A percentile compares a stretch with the other conserved stretches of the same genome.
Conservation (phyloP, 2,329 filamentous ascomycete species). For the Apiospora hydei region DNA sequence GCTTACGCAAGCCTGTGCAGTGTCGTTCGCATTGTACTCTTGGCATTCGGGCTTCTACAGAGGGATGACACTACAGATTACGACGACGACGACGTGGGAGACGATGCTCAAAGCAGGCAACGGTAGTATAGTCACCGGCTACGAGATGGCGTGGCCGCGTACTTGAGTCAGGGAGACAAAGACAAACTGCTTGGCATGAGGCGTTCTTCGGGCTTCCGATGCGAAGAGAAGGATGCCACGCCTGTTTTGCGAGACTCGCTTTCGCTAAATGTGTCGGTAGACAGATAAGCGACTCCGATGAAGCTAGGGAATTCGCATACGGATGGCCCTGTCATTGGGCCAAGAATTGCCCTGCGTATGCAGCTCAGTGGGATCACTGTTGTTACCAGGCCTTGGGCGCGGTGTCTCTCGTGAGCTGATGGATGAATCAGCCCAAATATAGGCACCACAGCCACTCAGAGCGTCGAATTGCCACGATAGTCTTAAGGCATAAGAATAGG, state of each 20-base stretch:
- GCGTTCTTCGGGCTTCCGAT: not conserved
- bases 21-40: not conserved
- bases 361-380: not conserved
- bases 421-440: not conserved
- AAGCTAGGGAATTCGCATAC: not conserved
- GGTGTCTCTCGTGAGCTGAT: not conserved
- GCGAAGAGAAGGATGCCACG: not conserved
- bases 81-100: conserved; percentile 1
- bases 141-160: not conserved
- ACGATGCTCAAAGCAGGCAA: not conserved
- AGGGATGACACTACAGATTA: not conserved
- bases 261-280: not conserved
- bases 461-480: too few relatives aligned
- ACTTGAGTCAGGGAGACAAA: not conserved
- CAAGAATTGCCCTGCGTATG: not conserved
- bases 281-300: not conserved
- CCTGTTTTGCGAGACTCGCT: not conserved
- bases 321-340: not conserved
- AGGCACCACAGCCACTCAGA: too few relatives aligned
- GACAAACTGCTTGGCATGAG: not conserved
- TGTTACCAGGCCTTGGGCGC: not conserved
- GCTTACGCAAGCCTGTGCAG: conserved; percentile 5
- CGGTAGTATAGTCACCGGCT: not conserved
- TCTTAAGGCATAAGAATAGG: too few relatives aligned
- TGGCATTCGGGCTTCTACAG: not conserved